phyloP scores from a whole-genome alignment of 345 rosid species.

The Raphanus raphanistrum region DNA sequence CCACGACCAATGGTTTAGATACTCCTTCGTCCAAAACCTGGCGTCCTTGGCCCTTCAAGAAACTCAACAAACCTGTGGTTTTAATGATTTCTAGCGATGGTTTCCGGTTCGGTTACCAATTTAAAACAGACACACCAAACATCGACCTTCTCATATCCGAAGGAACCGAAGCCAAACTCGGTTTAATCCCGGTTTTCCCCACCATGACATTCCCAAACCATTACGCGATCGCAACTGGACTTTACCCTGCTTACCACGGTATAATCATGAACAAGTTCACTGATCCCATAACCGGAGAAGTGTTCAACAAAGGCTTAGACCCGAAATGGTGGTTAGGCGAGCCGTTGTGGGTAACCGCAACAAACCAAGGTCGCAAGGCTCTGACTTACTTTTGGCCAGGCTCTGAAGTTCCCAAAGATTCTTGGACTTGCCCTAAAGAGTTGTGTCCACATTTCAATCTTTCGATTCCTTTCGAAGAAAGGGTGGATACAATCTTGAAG shows the following conservation, averaged over 20 bases:
- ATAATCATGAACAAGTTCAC: constrained; percentile 62
- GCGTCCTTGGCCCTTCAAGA: constrained; percentile 46
- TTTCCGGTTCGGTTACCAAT: constrained; percentile 90
- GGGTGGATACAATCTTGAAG: constrained; percentile 71
- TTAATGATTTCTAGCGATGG: constrained; percentile 82
- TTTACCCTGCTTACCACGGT: constrained; percentile 87
- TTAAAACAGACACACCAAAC: constrained; percentile 73
- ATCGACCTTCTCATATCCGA: constrained; percentile 62
- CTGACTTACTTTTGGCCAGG: constrained; percentile 93
- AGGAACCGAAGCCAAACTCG: constrained; percentile 83
- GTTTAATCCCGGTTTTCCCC: constrained; percentile 89
- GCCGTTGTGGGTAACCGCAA: constrained; percentile 84
- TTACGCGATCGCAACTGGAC: constrained; percentile 86
- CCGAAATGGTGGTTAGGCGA: constrained; percentile 96
- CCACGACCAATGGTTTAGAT: constrained; percentile 5
- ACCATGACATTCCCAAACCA: constrained; percentile 87
- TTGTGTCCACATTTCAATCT: constrained; percentile 60
- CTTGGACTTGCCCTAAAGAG: constrained; percentile 67
- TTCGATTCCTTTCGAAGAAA: constrained; percentile 69
- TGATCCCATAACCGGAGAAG: constrained; percentile 60
- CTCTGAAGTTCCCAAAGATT: constrained; percentile 83
- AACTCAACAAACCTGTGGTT: constrained; percentile 63
- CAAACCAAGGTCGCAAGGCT: constrained; percentile 71
- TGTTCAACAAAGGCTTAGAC: constrained; percentile 67
- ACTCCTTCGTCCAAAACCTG: constrained; percentile 5